A percentile compares a stretch with the other conserved stretches of the same genome.
These are phyloP conservation scores for Pleurotus salmoneostramineus DNA, from an alignment of 768 basidiomycete genomes.

Conservation along the genomic window DNA sequence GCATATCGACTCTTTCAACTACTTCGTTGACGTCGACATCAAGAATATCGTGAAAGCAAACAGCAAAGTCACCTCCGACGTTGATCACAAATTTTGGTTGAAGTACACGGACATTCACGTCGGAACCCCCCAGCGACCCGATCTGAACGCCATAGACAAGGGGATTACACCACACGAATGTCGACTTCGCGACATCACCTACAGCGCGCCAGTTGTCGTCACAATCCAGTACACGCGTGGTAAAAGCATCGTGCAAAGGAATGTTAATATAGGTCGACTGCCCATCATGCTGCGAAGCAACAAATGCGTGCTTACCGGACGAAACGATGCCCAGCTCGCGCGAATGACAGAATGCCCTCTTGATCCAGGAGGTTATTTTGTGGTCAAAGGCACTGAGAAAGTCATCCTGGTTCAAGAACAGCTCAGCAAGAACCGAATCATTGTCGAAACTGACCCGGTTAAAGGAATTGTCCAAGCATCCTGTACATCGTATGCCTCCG, in stretches of 20 bases:
- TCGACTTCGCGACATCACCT: conserved; percentile 91
- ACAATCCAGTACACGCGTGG: conserved; percentile 95
- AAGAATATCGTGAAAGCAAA: conserved; percentile 95
- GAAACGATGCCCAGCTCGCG: conserved; percentile 79
- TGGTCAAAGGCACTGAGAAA: conserved; percentile 98
- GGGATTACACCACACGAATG: conserved; percentile 96
- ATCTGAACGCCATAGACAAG: conserved; percentile 73
- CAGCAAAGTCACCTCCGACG: conserved; percentile 91
- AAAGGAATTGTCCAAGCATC: conserved; percentile 93
- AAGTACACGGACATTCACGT: conserved; percentile 96
- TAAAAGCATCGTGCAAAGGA: conserved; percentile 81
- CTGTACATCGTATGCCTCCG: conserved; percentile 80
- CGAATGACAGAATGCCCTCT: conserved; percentile 95
- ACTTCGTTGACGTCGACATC: conserved; percentile 96
- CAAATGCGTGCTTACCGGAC: conserved; percentile 86
- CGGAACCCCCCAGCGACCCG: conserved; percentile 87
- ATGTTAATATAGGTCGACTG: conserved; percentile 84
- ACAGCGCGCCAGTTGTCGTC: conserved; percentile 89
- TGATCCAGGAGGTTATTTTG: conserved; percentile 99
- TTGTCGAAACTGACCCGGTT: conserved; percentile 89
- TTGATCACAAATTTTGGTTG: conserved; percentile 95
- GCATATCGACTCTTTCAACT: conserved; percentile 98
- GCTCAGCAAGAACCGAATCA: conserved; percentile 97
- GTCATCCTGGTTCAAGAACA: conserved; percentile 99
- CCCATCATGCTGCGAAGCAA: conserved; percentile 97